A percentile compares a stretch with the other conserved stretches of the same genome.
Evolutionary conservation across 139 green algal species (phyloP).

Genomic region (Yamagishiella unicocca): DNA sequence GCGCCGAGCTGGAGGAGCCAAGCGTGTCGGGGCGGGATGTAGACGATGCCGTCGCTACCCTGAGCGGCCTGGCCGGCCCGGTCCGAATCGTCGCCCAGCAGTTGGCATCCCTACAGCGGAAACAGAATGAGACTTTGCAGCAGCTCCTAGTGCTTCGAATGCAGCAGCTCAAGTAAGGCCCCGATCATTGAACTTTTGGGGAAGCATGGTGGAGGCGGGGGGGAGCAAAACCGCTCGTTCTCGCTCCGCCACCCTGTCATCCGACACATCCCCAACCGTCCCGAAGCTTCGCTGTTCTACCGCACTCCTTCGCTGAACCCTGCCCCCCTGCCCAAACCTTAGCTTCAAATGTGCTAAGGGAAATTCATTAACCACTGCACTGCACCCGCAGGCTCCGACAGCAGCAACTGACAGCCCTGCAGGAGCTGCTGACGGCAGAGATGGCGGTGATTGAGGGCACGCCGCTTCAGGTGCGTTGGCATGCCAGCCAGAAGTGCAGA

Average conservation of each 20-base stretch:
- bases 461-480: constrained; percentile 37
- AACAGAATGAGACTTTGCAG: constrained; percentile 60
- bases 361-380: too few relatives aligned
- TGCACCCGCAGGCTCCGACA: constrained; percentile 51
- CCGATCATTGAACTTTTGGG: not conserved
- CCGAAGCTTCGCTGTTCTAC: too few relatives aligned
- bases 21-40: not conserved
- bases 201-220: not conserved
- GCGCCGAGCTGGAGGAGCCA: not conserved
- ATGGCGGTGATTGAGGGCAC: constrained; percentile 30
- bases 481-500: too few relatives aligned
- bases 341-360: too few relatives aligned
- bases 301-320: too few relatives aligned
- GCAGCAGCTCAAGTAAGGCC: constrained; percentile 60
- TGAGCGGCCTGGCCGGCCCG: not conserved
- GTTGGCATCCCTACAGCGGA: constrained; percentile 56
- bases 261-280: too few relatives aligned
- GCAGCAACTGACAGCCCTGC: constrained; percentile 63
- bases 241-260: too few relatives aligned
- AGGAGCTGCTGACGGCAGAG: constrained; percentile 47
- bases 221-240: too few relatives aligned
- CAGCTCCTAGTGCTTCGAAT: constrained; percentile 61
- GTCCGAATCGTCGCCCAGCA: constrained; percentile 30
- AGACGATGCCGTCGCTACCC: not conserved
- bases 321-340: too few relatives aligned